Evolutionary conservation across 2,329 filamentous ascomycete species (phyloP), one percentile per base, ranked within the genome.

Genomic region (Capronia coronata): DNA sequence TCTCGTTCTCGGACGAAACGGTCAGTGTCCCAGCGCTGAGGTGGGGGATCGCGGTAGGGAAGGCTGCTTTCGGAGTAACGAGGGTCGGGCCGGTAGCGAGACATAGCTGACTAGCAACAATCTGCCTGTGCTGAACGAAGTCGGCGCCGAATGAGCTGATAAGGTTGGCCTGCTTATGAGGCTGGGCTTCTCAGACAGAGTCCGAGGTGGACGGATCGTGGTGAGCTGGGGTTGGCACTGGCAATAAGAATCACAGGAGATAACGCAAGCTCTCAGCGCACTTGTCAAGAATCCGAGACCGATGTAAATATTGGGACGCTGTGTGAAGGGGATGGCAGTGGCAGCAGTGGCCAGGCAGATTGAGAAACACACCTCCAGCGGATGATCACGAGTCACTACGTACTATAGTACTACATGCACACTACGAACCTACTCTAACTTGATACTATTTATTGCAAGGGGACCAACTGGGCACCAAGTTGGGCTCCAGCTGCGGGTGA

Each of bases 1-100:
- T 68, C 67, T 43, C 69, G 68, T 56, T 74, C 71, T 55, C 67
- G 68, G 29, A 65, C 59, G 54, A 71, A 70, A 47, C 68, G 66
- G 34, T 68, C 67, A 21, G 65, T 52, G 54, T 71, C 68, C 66
- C 68, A 70, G 52, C 68, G 63, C 25, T 57, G 51, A 11, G 58
- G 30, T n/a, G 58, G 51, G 23, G 55, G 51, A 23, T 59, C 58
- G n/a, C 58, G 57, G 40, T 61, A 61, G n/a, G 57, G 47, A 14
- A 59, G 47, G 30, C 56, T 57, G 43, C 51, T 48, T 7, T 56
- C 52, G 27, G 51, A 54, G 22, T 50, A 52, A 5, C 41, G 48
- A 50, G 56, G 47, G 34, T 55, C 54, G 35, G 48, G 25, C 27
- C 58, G 54, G 40, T 61, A 61, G 43, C 57, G 43, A 16, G 58